These are phyloP conservation scores for Trametes punicea DNA, from an alignment of 768 basidiomycete species.

Conservation along the genomic window DNA sequence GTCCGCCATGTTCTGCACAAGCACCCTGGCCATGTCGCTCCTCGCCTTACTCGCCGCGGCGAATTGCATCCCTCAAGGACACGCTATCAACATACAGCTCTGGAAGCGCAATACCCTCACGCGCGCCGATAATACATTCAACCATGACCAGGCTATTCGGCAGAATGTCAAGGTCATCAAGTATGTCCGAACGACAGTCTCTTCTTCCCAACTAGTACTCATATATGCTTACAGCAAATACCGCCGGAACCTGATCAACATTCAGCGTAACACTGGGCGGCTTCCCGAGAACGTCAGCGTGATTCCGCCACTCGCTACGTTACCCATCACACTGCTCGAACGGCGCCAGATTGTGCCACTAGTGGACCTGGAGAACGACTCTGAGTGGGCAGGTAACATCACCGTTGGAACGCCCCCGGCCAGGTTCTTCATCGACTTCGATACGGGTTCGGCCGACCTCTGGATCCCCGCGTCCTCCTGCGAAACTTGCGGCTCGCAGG, in stretches of 20 bases:
- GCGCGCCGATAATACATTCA: constrained; percentile 19
- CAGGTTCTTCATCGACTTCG: constrained; percentile 21
- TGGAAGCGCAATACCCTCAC: constrained; percentile 15
- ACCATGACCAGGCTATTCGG: constrained; percentile 14
- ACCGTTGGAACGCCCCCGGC: constrained; percentile 44
- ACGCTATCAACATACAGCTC: constrained; percentile 10
- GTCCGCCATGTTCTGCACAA: constrained; percentile 14
- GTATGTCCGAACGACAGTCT: neutral
- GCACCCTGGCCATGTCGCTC: constrained; percentile 6
- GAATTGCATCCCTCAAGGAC: neutral
- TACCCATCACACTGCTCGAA: neutral
- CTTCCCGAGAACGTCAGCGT: constrained; percentile 12
- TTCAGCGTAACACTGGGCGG: constrained; percentile 22
- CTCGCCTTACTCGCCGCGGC: constrained; percentile 14
- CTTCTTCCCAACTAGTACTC: neutral
- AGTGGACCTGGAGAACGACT: neutral
- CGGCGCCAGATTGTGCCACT: constrained; percentile 11
- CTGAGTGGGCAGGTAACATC: constrained; percentile 41
- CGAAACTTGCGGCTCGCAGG: neutral
- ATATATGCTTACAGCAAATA: constrained; percentile 16
- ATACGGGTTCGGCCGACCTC: constrained; percentile 16
- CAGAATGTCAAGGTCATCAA: constrained; percentile 13
- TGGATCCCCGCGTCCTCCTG: constrained; percentile 15
- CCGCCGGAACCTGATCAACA: constrained; percentile 16
- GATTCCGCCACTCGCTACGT: neutral